Conservation (phyloP, 2,329 filamentous ascomycete species). For the Apiospora marii region DNA sequence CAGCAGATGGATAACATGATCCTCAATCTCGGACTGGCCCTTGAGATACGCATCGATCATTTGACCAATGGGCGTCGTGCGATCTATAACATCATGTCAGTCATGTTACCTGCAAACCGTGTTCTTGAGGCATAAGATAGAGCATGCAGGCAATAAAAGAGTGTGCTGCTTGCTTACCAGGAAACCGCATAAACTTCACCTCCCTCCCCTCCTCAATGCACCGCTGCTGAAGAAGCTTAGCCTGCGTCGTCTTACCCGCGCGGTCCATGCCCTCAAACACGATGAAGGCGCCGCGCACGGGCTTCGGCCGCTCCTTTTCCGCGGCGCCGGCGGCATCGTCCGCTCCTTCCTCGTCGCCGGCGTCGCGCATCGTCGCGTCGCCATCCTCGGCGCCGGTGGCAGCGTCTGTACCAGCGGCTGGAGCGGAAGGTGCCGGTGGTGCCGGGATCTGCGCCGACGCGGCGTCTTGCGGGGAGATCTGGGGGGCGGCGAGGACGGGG, state of each 20-base stretch:
- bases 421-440: constrained; percentile 26
- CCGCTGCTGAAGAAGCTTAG: constrained; percentile 68
- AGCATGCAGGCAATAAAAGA: constrained; percentile 27
- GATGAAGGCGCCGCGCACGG: constrained; percentile 73
- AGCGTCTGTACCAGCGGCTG: constrained; percentile 11
- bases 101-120: not conserved
- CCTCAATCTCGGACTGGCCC: constrained; percentile 75
- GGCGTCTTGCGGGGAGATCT: constrained; percentile 37
- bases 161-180: constrained; percentile 52
- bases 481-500: constrained; percentile 39
- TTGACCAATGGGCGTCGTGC: constrained; percentile 83
- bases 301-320: constrained; percentile 29
- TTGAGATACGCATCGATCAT: constrained; percentile 88
- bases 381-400: constrained; percentile 16
- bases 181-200: constrained; percentile 64
- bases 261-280: constrained; percentile 90
- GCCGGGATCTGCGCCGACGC: constrained; percentile 37
- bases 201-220: constrained; percentile 57
- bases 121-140: not conserved
- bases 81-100: constrained; percentile 60
- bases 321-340: not conserved
- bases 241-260: constrained; percentile 93
- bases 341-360: not conserved
- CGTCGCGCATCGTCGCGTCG: constrained; percentile 26
- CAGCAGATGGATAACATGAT: constrained; percentile 88